Base-by-base conservation (phyloP, 345 rosid species). In the Turnera subulata region DNA sequence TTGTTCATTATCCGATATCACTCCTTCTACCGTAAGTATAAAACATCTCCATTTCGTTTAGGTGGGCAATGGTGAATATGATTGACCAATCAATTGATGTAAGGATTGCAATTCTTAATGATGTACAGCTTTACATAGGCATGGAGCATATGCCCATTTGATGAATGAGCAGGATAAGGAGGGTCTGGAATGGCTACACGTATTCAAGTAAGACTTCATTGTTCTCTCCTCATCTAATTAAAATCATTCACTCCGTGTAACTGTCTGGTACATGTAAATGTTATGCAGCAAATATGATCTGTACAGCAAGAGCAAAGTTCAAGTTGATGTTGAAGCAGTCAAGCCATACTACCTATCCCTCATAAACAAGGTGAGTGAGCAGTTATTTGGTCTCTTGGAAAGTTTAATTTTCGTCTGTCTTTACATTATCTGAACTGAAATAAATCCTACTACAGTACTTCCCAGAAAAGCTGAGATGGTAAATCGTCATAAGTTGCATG, bases 301-400 rank as follows among this genome's bases (percentile, higher is more conserved):
- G 12, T 89, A 84, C 77, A 84, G 92, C 74, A 86, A 86, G 78
- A 84, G 92, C 81, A 86, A 81, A 73, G 84, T 82, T 50, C 83
- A 19, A 40, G 67, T 82, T 33, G 84, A 89, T 56, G 84, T 86
- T 0, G 95, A 84, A 49, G 59, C 70, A 57, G 84, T 89, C 24
- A 89, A 84, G 75, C 95, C 95, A 22, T 86, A 82, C 72, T 89
- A 89, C 52, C 70, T 80, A 44, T 89, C 94, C 42, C 91, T 84
- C 46, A 79, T 86, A 25, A 46, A 69, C 5, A 82, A 78, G 58
- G 84, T 79, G 15, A 9, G 49, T 79, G 15, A 9, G 49, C 19
- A 10, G 23, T 37, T 38, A 20, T 13, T 12, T 18, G 23, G 12
- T 17, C 45, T 0, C 7, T 21, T 12, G 1, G 18, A 1, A 5